phyloP scores from a whole-genome alignment of 2,329 filamentous ascomycete species.

The Pseudovirgaria hyperparasitica region DNA sequence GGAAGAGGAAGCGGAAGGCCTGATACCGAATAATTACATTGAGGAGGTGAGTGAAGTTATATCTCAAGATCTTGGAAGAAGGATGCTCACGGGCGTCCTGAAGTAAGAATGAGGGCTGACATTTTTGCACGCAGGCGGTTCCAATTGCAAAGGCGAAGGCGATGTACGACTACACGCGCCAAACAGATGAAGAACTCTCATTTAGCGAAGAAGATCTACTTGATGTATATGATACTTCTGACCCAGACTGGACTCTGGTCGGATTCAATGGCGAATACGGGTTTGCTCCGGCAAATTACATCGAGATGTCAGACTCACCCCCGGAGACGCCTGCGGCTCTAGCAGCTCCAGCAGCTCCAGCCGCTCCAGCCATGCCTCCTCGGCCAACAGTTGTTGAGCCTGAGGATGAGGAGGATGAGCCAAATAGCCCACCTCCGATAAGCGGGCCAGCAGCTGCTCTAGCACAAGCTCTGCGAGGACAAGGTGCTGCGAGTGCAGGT shows the following conservation, averaged over 20 bases:
- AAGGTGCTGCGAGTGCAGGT: too few relatives aligned
- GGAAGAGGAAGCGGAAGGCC: slow-evolving; percentile 78
- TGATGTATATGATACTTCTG: slow-evolving; percentile 76
- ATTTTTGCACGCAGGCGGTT: slow-evolving; percentile 38
- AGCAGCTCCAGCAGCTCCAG: slow-evolving; percentile 30
- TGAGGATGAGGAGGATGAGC: slow-evolving; percentile 31
- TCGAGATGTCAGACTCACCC: slow-evolving; percentile 58
- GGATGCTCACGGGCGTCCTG: slow-evolving; percentile 1
- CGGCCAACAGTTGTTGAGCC: slow-evolving; percentile 20
- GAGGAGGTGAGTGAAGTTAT: slow-evolving; percentile 68
- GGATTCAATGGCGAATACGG: slow-evolving; percentile 76
- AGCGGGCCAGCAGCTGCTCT: slow-evolving; percentile 49
- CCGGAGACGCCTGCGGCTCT: slow-evolving; percentile 32
- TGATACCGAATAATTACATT: slow-evolving; percentile 91
- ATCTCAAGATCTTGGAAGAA: slow-evolving; percentile 1
- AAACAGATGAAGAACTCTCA: slow-evolving; percentile 95
- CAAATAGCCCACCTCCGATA: slow-evolving; percentile 32
- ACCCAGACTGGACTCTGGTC: slow-evolving; percentile 94
- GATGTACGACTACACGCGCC: slow-evolving; percentile 95
- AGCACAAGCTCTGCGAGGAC: slow-evolving; percentile 37
- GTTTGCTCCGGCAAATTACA: slow-evolving; percentile 93
- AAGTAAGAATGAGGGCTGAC: slow-evolving; percentile 5
- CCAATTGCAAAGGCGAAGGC: slow-evolving; percentile 64
- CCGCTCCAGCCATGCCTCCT: slow-evolving; percentile 26
- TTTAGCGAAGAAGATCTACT: slow-evolving; percentile 81